phyloP scores from a whole-genome alignment of 1,139 yeast genomes.

The Taiozyma sp. region DNA sequence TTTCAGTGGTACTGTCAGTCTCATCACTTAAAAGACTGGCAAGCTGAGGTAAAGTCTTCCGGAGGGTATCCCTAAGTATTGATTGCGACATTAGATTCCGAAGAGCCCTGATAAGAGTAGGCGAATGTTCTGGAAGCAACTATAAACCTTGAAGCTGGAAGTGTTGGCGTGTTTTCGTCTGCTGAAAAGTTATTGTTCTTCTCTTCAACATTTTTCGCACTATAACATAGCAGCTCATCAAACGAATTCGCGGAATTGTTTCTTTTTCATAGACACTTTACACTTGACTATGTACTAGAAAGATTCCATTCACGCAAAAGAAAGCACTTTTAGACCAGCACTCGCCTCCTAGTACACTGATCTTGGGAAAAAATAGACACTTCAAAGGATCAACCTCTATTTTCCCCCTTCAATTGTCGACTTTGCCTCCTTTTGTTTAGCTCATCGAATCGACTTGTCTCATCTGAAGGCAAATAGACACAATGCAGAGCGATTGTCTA shows the following conservation, averaged over 20 bases:
- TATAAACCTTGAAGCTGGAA: background rate
- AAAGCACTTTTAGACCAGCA: background rate
- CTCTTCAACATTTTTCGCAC: background rate
- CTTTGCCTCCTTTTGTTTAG: background rate
- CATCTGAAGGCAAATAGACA: background rate
- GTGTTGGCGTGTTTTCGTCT: background rate
- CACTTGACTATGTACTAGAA: background rate
- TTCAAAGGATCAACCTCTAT: too few relatives aligned
- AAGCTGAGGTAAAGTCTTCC: background rate
- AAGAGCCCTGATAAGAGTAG: background rate
- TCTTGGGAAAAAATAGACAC: constrained; percentile 22
- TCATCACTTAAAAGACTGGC: background rate
- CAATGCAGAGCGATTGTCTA: background rate
- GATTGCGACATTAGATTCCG: background rate
- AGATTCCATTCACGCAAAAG: background rate
- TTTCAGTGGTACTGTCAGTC: background rate
- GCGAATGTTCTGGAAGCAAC: background rate
- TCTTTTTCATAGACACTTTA: background rate
- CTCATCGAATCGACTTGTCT: background rate
- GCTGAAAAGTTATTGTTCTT: background rate
- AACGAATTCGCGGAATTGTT: background rate
- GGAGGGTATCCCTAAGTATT: background rate
- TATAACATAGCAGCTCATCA: background rate
- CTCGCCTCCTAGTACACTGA: background rate
- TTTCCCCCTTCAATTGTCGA: background rate